Conservation (phyloP, 257 asterid species). For the Asclepias syriaca region DNA sequence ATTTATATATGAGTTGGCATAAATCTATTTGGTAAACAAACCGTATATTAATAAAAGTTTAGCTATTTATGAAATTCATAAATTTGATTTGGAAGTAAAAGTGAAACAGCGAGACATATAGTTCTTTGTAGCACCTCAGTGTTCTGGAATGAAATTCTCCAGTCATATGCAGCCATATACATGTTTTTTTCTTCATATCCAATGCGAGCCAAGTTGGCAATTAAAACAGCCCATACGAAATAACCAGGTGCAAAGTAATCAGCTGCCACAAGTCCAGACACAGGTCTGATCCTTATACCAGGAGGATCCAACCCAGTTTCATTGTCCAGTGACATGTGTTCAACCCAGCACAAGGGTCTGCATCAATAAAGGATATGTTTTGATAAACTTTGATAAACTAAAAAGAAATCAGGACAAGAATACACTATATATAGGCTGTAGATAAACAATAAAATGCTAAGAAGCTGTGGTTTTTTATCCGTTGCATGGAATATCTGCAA, state of each 20-base stretch:
- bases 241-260: slow-evolving; percentile 86
- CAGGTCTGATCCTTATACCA: slow-evolving; percentile 71
- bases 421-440: not conserved
- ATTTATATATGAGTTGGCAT: not conserved
- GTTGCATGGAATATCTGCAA: not conserved
- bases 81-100: not conserved
- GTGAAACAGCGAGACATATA: not conserved
- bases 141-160: slow-evolving; percentile 82
- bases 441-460: not conserved
- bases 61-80: not conserved
- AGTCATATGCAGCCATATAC: slow-evolving; percentile 90
- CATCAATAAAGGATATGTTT: not conserved
- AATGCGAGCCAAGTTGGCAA: slow-evolving; percentile 77
- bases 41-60: not conserved
- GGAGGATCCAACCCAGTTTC: slow-evolving; percentile 81
- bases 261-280: slow-evolving; percentile 82
- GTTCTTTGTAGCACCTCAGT: slow-evolving; percentile 48
- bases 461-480: not conserved
- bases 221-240: slow-evolving; percentile 83
- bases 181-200: slow-evolving; percentile 86
- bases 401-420: not conserved
- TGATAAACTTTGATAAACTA: not conserved
- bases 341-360: slow-evolving; percentile 73
- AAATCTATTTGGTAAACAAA: not conserved
- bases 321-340: slow-evolving; percentile 79